Evolutionary conservation across 306 rosid genomes (phyloP).

Genomic region (Castanea crenata): DNA sequence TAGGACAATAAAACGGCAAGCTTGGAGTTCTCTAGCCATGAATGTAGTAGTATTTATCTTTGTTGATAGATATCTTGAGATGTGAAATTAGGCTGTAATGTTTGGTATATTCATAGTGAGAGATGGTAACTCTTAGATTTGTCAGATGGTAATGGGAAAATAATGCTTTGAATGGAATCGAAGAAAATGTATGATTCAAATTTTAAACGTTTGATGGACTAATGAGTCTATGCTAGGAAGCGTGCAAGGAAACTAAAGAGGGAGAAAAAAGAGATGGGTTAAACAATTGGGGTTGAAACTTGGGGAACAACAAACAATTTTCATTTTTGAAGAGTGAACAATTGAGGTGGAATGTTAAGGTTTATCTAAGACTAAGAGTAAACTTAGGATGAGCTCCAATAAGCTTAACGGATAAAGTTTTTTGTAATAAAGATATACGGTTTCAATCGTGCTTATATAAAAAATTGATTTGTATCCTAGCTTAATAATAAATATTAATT

Average conservation of each 20-base stretch:
- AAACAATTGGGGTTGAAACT: too few relatives aligned
- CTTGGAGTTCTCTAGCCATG: constrained; percentile 2
- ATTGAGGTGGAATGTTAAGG: too few relatives aligned
- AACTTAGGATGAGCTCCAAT: too few relatives aligned
- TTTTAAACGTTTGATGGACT: too few relatives aligned
- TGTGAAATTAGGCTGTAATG: neutral
- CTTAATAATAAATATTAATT: too few relatives aligned
- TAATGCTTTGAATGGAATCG: neutral
- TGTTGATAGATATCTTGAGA: neutral
- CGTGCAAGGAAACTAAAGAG: neutral
- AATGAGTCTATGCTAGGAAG: neutral
- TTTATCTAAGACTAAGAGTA: too few relatives aligned
- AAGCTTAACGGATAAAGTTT: accelerated
- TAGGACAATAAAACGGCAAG: neutral
- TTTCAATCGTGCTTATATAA: too few relatives aligned
- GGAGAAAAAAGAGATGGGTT: neutral
- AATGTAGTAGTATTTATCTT: neutral
- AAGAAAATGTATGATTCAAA: too few relatives aligned
- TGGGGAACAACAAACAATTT: too few relatives aligned
- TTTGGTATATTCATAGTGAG: neutral
- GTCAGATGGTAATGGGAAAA: neutral
- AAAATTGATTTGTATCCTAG: too few relatives aligned
- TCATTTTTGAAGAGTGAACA: too few relatives aligned
- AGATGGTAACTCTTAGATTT: neutral
- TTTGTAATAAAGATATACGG: too few relatives aligned